A percentile compares a stretch with the other conserved stretches of the same genome.
Conservation (phyloP, 176 grass and related monocot genomes). For the Juncus effusus region DNA sequence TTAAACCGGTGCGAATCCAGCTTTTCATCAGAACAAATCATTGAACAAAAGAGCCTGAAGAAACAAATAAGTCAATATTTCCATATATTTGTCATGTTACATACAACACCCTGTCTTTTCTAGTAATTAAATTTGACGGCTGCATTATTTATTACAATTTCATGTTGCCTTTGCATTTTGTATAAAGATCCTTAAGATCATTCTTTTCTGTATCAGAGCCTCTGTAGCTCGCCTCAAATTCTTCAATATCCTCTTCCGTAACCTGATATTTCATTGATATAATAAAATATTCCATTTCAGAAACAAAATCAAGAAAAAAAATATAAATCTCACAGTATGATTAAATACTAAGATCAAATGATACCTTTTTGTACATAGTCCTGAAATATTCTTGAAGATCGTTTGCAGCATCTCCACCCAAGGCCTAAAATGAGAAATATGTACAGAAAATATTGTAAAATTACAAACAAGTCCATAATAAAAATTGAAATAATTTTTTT, state of each 20-base stretch:
- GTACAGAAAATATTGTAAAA: conserved; percentile 17
- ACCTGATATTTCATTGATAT: conserved; percentile 33
- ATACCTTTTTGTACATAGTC: conserved; percentile 67
- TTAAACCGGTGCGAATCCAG: conserved; percentile 92
- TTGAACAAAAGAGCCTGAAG: conserved; percentile 77
- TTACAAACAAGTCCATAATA: background rate
- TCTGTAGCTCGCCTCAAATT: conserved; percentile 92
- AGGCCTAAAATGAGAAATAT: conserved; percentile 38
- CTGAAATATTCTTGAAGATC: conserved; percentile 91
- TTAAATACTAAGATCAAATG: conserved; percentile 11
- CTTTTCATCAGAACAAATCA: conserved; percentile 92
- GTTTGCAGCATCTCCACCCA: conserved; percentile 65
- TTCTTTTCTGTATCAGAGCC: conserved; percentile 93
- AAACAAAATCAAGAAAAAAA: conserved; percentile 7
- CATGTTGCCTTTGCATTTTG: conserved; percentile 77
- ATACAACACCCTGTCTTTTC: background rate
- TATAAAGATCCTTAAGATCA: conserved; percentile 84
- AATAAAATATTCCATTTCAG: background rate
- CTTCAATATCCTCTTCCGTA: conserved; percentile 91
- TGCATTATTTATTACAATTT: conserved; percentile 46
- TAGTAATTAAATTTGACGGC: background rate
- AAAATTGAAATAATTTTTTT: background rate
- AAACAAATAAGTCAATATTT: conserved; percentile 10
- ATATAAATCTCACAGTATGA: background rate
- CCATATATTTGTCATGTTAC: background rate